Base-by-base conservation (phyloP, 2,329 filamentous ascomycete species). In the Xenosphaeropsis pyriputrescens region DNA sequence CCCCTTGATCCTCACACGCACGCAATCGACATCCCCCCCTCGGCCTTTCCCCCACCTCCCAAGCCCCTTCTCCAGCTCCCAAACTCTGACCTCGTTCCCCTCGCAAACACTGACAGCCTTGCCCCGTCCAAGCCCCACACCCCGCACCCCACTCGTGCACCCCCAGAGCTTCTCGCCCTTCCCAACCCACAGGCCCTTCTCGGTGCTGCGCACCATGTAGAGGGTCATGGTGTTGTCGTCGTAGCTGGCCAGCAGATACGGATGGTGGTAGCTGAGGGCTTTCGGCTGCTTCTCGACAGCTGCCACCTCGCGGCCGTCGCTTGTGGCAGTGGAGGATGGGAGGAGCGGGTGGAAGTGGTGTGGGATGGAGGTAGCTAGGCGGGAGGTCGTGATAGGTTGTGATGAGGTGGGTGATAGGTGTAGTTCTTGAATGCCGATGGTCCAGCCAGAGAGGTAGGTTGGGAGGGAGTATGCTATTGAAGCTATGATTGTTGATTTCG, bases 341-440 rank as follows among this genome's bases (percentile, higher is more conserved):
- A 58, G 54, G 12, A 47, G 37, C 38, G 50, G 56, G 2, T 62
- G 61, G 34, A 63, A 67, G 18, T 62, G 60, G 37, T 63, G 58
- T 15, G 65, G 60, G 14, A 66, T 56, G n/a, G 67, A 65, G 2
- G 64, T 65, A 13, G 68, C 59, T 3, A 70, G 47, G 6, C 67
- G 62, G 2, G 68, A 71, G 29, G 61, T 57, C 1, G 65, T 48
- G 0, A 72, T 54, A 7, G 33, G 37, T 26, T 26, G 22, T 15
- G 9, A 13, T 11, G 44, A 45, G 5, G 49, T 49, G 3, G 34
- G 44, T 2, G 50, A 50, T 18, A 93, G 68, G 41, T 80, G 76
- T 32, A 95, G 63, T 56, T 95, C 89, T 56, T 96, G 89, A n/a
- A 96, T 73, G 2, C 86, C 88, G 13, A 94, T 71, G 6, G 82